Evolutionary conservation across 2,329 filamentous ascomycete species (phyloP).

Genomic region (Alternaria panax): DNA sequence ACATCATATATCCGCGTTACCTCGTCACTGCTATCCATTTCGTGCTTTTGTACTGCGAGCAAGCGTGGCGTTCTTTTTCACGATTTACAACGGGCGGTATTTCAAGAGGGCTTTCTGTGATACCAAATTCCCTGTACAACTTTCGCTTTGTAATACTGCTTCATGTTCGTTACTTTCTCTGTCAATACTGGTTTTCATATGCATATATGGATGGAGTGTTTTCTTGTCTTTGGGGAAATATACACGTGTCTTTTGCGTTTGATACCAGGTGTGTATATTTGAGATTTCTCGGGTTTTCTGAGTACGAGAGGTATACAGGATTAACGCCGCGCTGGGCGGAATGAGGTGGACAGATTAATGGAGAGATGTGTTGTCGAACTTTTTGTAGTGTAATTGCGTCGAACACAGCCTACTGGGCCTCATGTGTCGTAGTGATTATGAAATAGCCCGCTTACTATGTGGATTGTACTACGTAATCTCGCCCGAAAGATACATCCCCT

Average conservation of each 20-base stretch:
- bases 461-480: too few relatives aligned
- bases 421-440: background rate
- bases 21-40: background rate
- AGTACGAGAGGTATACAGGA: background rate
- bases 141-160: conserved; percentile 3
- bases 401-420: too few relatives aligned
- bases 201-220: conserved; percentile 6
- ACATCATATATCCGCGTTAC: background rate
- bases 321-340: background rate
- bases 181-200: background rate
- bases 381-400: too few relatives aligned
- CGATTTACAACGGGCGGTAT: background rate
- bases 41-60: background rate
- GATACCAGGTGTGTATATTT: conserved; percentile 6
- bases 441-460: too few relatives aligned
- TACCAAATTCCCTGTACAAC: conserved; percentile 3
- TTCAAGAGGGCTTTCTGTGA: conserved; percentile 4
- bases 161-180: background rate
- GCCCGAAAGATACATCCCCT: too few relatives aligned
- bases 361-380: background rate
- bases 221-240: conserved; percentile 2
- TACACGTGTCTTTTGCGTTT: conserved; percentile 6
- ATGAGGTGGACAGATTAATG: background rate
- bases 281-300: background rate
- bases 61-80: conserved; percentile 4